These are phyloP conservation scores for Volvariella volvacea DNA, from an alignment of 1,284 basidiomycete genomes.

Conservation along the genomic window DNA sequence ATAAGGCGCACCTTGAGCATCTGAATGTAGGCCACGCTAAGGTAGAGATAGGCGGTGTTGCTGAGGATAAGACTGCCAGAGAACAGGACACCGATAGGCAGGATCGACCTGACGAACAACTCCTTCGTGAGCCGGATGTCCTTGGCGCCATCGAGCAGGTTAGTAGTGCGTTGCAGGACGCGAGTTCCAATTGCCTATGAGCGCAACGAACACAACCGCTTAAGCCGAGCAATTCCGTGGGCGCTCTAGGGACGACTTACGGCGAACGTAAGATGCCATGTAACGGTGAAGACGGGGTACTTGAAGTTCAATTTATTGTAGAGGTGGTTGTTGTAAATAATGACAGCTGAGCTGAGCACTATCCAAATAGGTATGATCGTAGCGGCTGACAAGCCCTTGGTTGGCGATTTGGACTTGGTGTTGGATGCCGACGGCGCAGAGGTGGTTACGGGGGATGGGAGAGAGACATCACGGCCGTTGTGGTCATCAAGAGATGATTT, in stretches of 20 bases:
- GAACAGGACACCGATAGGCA: slow-evolving; percentile 92
- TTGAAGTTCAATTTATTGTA: slow-evolving; percentile 80
- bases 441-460: slow-evolving; percentile 51
- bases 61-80: slow-evolving; percentile 87
- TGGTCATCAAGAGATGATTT: background rate
- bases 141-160: slow-evolving; percentile 82
- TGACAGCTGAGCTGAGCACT: slow-evolving; percentile 82
- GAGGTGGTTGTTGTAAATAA: slow-evolving; percentile 96
- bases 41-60: slow-evolving; percentile 92
- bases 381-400: slow-evolving; percentile 39
- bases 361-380: slow-evolving; percentile 89
- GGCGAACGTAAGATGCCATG: slow-evolving; percentile 82
- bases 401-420: slow-evolving; percentile 30
- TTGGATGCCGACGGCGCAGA: slow-evolving; percentile 31
- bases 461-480: slow-evolving; percentile 16
- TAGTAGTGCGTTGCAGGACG: slow-evolving; percentile 82
- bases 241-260: slow-evolving; percentile 2
- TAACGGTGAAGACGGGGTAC: slow-evolving; percentile 85
- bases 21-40: slow-evolving; percentile 92
- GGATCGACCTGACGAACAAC: slow-evolving; percentile 81
- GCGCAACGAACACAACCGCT: slow-evolving; percentile 11
- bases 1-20: slow-evolving; percentile 80
- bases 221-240: background rate
- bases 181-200: slow-evolving; percentile 86
- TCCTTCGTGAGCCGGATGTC: slow-evolving; percentile 83